phyloP scores from a whole-genome alignment of 129 eudicot species.

The Pseudognaphalium luteoalbum region DNA sequence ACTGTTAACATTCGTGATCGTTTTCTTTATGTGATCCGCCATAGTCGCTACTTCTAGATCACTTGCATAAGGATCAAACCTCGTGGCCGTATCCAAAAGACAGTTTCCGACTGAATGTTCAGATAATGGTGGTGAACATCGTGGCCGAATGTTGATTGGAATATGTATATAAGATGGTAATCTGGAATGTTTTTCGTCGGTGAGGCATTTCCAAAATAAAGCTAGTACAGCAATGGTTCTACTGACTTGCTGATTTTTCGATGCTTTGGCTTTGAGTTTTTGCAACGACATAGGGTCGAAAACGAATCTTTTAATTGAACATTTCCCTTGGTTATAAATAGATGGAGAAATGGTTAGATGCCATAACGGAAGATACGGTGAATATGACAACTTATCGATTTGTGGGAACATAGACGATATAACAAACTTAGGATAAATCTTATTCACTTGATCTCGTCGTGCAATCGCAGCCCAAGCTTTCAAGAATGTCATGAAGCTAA shows the following conservation, averaged over 20 bases:
- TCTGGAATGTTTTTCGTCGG: neutral
- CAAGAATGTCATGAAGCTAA: slow-evolving; percentile 23
- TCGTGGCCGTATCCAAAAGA: neutral
- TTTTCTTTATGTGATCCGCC: slow-evolving; percentile 14
- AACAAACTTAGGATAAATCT: slow-evolving; percentile 14
- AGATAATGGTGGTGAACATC: slow-evolving; percentile 28
- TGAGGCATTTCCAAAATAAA: slow-evolving; percentile 32
- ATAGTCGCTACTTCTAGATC: neutral
- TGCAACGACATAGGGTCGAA: slow-evolving; percentile 22
- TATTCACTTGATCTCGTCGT: neutral
- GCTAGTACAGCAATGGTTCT: slow-evolving; percentile 23
- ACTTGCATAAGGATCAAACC: neutral
- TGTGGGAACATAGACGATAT: slow-evolving; percentile 25
- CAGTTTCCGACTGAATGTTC: slow-evolving; percentile 20
- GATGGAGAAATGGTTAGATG: neutral
- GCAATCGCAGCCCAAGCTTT: slow-evolving; percentile 35
- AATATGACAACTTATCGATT: slow-evolving; percentile 1
- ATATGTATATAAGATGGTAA: neutral
- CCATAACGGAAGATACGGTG: slow-evolving; percentile 18
- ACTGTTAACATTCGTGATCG: slow-evolving; percentile 5
- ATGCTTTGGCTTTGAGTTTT: slow-evolving; percentile 28
- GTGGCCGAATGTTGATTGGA: slow-evolving; percentile 15
- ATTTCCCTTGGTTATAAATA: slow-evolving; percentile 12
- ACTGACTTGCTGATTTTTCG: neutral
- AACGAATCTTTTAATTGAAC: slow-evolving; percentile 28